A percentile compares a stretch with the other conserved stretches of the same genome.
phyloP scores from a whole-genome alignment of 2,329 filamentous ascomycete species.

The Penicillium olsonii region DNA sequence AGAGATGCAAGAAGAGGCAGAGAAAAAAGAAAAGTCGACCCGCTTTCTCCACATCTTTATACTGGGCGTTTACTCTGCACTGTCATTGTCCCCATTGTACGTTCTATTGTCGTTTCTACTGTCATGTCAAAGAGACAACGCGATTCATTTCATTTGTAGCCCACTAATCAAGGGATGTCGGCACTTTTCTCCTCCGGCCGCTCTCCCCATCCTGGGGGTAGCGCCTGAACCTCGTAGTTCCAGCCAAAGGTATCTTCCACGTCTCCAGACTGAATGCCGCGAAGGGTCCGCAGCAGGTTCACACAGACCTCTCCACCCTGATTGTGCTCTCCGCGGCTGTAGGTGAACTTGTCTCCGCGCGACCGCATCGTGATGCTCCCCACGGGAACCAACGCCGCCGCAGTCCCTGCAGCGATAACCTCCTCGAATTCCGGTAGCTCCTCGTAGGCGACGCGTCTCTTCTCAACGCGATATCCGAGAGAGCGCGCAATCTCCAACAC shows the following conservation, averaged over 20 bases:
- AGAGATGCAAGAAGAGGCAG: neutral
- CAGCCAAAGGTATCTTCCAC: slow-evolving; percentile 76
- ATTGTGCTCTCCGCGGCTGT: slow-evolving; percentile 46
- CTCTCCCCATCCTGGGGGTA: slow-evolving; percentile 34
- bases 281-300: slow-evolving; percentile 72
- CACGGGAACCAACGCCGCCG: slow-evolving; percentile 87
- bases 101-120: too few species aligned
- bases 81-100: too few species aligned
- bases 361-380: slow-evolving; percentile 78
- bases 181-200: slow-evolving; percentile 22
- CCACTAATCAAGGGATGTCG: slow-evolving; percentile 28
- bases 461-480: slow-evolving; percentile 84
- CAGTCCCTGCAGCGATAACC: slow-evolving; percentile 89
- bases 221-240: slow-evolving; percentile 50
- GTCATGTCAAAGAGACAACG: too few species aligned
- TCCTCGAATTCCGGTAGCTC: slow-evolving; percentile 68
- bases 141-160: too few species aligned
- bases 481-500: slow-evolving; percentile 71
- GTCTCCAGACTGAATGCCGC: slow-evolving; percentile 83
- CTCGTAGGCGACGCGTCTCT: slow-evolving; percentile 62
- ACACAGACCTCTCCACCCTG: slow-evolving; percentile 67
- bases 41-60: too few species aligned
- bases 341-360: slow-evolving; percentile 57
- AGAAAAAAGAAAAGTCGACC: neutral
- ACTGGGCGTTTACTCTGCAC: too few species aligned